Percentiles rank a stretch among this genome's conserved stretches.
phyloP scores from a whole-genome alignment of 2,329 filamentous ascomycete genomes.

The Fusarium sororula region DNA sequence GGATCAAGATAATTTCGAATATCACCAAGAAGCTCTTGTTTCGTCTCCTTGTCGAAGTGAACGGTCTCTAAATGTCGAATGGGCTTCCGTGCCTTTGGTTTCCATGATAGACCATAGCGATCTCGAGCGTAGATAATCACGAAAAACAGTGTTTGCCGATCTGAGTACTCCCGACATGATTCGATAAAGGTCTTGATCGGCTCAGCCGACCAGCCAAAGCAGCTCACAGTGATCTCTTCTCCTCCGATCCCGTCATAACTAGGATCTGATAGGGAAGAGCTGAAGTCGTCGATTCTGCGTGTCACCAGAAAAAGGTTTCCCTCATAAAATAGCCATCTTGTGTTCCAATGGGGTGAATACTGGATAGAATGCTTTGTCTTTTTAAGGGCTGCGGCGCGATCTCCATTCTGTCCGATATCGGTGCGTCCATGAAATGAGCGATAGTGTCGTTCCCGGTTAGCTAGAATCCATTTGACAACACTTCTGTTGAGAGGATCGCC shows the following conservation, averaged over 20 bases:
- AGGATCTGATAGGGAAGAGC: constrained; percentile 50
- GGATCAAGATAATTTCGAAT: constrained; percentile 63
- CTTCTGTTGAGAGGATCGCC: constrained; percentile 57
- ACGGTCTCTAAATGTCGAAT: constrained; percentile 61
- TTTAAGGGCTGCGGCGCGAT: constrained; percentile 52
- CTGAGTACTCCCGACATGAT: constrained; percentile 57
- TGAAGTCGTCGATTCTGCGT: constrained; percentile 52
- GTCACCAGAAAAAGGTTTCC: constrained; percentile 56
- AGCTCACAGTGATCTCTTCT: constrained; percentile 59
- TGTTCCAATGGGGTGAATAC: constrained; percentile 56
- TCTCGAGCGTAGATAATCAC: constrained; percentile 59
- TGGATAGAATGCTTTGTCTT: constrained; percentile 54
- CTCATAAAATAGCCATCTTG: constrained; percentile 60
- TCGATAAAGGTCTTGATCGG: constrained; percentile 58
- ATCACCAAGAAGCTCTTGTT: constrained; percentile 58
- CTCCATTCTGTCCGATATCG: constrained; percentile 46
- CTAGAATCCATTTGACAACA: constrained; percentile 56
- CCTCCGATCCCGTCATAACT: constrained; percentile 57
- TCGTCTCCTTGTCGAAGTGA: constrained; percentile 57
- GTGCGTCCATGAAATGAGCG: constrained; percentile 57
- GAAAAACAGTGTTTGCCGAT: constrained; percentile 59
- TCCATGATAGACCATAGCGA: constrained; percentile 58
- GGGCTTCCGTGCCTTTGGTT: constrained; percentile 58
- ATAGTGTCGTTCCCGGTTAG: constrained; percentile 50
- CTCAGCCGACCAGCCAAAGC: constrained; percentile 59